Percentiles rank a stretch among this genome's conserved stretches.
These are phyloP conservation scores for Peterozyma toletana DNA, from an alignment of 805 yeast genomes.

Conservation along the genomic window DNA sequence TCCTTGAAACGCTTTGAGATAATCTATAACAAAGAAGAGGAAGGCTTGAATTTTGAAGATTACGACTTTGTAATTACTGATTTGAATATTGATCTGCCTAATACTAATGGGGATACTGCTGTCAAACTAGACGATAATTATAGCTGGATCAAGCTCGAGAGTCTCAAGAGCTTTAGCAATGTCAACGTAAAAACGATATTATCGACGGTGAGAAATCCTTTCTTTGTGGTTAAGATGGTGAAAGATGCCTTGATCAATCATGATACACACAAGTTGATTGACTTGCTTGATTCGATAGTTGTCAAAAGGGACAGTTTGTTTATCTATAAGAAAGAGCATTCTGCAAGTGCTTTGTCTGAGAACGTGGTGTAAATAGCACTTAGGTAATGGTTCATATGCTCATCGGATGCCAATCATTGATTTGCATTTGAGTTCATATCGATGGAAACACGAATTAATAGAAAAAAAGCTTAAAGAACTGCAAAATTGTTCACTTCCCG, in stretches of 20 bases:
- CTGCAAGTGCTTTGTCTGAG: too few species aligned
- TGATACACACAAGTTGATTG: slow-evolving; percentile 9
- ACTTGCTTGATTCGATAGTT: slow-evolving; percentile 15
- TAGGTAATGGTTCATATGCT: too few species aligned
- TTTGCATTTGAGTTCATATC: too few species aligned
- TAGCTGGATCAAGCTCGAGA: slow-evolving; percentile 36
- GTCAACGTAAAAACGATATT: slow-evolving; percentile 18
- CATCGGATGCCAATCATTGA: too few species aligned
- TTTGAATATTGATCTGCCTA: slow-evolving; percentile 12
- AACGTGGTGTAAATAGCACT: too few species aligned
- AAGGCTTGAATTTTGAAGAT: slow-evolving; percentile 29
- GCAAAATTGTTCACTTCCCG: too few species aligned
- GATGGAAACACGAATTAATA: too few species aligned
- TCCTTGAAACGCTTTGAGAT: slow-evolving; percentile 17
- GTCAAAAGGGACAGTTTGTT: slow-evolving; percentile 18
- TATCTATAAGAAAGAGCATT: slow-evolving; percentile 18
- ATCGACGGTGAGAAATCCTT: slow-evolving; percentile 1
- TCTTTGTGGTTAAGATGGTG: slow-evolving; percentile 10
- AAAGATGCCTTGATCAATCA: not conserved
- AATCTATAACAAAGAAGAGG: slow-evolving; percentile 76
- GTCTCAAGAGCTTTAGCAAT: slow-evolving; percentile 32
- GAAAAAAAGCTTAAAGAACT: too few species aligned
- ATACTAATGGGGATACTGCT: slow-evolving; percentile 11
- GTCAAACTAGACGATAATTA: slow-evolving; percentile 9
- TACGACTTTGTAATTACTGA: slow-evolving; percentile 48